phyloP scores from a whole-genome alignment of 169 alveolate species.

The Eimeria praecox region DNA sequence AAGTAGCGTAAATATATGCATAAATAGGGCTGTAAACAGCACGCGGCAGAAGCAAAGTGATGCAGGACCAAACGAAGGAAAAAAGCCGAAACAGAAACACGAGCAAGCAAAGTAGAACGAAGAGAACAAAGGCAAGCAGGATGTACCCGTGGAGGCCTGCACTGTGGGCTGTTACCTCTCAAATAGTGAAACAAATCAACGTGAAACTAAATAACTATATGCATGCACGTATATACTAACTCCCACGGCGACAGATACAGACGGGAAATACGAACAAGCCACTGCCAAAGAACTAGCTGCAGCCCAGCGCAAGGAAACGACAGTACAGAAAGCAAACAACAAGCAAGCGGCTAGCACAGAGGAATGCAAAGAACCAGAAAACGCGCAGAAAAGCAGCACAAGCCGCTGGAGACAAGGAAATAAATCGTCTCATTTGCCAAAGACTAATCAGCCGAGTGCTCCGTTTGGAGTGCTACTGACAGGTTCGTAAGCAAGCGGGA shows the following conservation, averaged over 20 bases:
- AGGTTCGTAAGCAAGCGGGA: slow-evolving; percentile 96
- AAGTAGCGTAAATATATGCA: not conserved
- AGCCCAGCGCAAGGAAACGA: not conserved
- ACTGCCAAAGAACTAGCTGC: not conserved
- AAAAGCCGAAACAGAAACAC: not conserved
- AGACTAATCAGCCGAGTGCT: not conserved
- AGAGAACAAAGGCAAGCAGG: not conserved
- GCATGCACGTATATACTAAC: not conserved
- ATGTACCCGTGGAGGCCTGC: not conserved
- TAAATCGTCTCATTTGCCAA: not conserved
- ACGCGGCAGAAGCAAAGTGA: not conserved
- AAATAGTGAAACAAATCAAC: not conserved
- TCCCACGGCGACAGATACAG: not conserved
- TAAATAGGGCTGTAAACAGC: too few species aligned
- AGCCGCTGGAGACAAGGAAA: not conserved
- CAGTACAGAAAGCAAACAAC: not conserved
- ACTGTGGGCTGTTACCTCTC: not conserved
- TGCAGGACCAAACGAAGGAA: not conserved
- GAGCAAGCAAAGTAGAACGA: not conserved
- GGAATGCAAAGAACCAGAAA: too few species aligned
- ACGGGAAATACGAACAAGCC: not conserved
- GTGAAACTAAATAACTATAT: not conserved
- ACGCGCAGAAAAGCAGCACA: not conserved
- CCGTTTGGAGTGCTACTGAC: slow-evolving; percentile 47
- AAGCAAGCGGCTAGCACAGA: not conserved